Evolutionary conservation across 805 yeast species (phyloP), one percentile per base, ranked within the genome.

Genomic region (Candida saitoana): DNA sequence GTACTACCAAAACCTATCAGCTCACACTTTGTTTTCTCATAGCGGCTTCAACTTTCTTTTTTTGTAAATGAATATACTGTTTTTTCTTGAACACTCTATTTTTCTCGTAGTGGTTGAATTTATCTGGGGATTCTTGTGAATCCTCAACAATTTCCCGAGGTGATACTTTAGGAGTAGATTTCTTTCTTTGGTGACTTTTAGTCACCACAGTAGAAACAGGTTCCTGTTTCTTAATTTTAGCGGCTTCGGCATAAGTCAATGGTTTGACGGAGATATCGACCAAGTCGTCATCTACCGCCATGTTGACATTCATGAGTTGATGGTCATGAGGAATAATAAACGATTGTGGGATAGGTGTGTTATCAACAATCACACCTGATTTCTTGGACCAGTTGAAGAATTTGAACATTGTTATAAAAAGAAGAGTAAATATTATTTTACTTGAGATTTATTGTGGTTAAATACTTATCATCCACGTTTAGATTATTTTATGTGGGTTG

Each of bases 241-340:
- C 73, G 20, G 59, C 75, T 48, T 69, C 74, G n/a, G 75, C 75
- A 44, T 69, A 69, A n/a, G 69, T 59, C 45, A 69, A 56, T 40
- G 60, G 59, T 34, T 59, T 59, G 47, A 48, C 54, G 39, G 59
- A 57, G 41, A 69, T 65, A 34, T 66, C 71, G 17, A 69, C 62
- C 40, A 68, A 63, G 20, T 63, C 68, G 35, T 52, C 54, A 16
- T 44, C 48, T 11, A 33, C 61, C 25, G 54, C 55, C 72, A 69
- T 66, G 8, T 70, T 58, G 18, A 69, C 57, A 36, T 59, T 56
- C 45, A 64, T 46, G 45, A 62, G 42, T 43, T 55, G 57, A 39
- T 57, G 49, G 18, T 56, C 59, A 18, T 59, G 57, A n/a, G 64
- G 54, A 33, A 67, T 52, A 19, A 60, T 56, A 42, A 67, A 63